These are phyloP conservation scores for Phylloporus sp. DNA, from an alignment of 1,284 basidiomycete species.

Conservation along the genomic window DNA sequence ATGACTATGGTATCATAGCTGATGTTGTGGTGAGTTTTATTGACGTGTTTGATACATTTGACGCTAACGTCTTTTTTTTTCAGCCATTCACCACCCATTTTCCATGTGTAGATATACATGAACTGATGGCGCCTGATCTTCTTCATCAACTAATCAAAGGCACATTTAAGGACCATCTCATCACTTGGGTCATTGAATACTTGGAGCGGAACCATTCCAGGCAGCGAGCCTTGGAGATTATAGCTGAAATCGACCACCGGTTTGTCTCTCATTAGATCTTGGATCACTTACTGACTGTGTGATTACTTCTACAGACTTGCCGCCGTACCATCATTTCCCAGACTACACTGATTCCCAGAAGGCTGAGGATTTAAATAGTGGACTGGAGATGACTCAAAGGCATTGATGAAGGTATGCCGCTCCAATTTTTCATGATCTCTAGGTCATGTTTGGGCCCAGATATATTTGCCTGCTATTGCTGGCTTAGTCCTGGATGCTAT, in stretches of 20 bases:
- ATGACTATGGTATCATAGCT: constrained; percentile 1
- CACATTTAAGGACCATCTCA: constrained; percentile 2
- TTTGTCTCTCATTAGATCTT: background rate
- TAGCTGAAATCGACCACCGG: background rate
- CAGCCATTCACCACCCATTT: constrained; percentile 4
- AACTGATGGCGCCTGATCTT: background rate
- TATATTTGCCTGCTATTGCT: constrained; percentile 16
- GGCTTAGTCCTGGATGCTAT: constrained; percentile 23
- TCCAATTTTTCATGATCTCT: background rate
- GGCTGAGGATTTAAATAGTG: background rate
- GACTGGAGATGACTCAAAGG: background rate
- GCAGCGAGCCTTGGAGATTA: background rate
- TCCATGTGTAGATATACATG: constrained; percentile 1
- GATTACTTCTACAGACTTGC: background rate
- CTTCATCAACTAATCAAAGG: too few relatives aligned
- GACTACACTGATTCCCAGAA: background rate
- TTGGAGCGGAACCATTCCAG: background rate
- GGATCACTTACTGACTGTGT: too few relatives aligned
- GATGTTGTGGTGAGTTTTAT: background rate
- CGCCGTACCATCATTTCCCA: background rate
- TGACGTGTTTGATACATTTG: background rate
- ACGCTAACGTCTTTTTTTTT: background rate
- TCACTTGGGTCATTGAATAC: background rate
- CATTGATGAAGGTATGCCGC: background rate
- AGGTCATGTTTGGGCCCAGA: background rate